Percentiles rank a stretch among this genome's conserved stretches.
These are phyloP conservation scores for Hortiboletus flavorubellus DNA, from an alignment of 768 basidiomycete species.

Conservation along the genomic window DNA sequence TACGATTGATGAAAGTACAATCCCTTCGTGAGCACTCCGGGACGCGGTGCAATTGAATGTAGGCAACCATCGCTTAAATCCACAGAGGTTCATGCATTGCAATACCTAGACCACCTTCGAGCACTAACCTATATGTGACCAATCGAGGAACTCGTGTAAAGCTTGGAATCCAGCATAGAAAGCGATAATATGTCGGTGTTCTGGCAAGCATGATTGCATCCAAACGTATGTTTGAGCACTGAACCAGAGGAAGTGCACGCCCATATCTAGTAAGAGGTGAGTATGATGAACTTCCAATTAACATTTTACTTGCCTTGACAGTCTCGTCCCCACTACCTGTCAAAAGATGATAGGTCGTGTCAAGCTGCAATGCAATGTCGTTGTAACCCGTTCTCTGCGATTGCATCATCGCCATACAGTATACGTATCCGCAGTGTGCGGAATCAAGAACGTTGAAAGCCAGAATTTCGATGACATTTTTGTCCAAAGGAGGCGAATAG, in stretches of 20 bases:
- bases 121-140: constrained; percentile 62
- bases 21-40: constrained; percentile 80
- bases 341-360: constrained; percentile 49
- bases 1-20: constrained; percentile 76
- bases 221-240: constrained; percentile 58
- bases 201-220: constrained; percentile 53
- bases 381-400: constrained; percentile 38
- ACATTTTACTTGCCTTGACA: constrained; percentile 58
- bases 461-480: constrained; percentile 49
- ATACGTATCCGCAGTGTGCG: constrained; percentile 94
- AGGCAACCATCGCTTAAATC: constrained; percentile 67
- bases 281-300: neutral
- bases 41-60: constrained; percentile 82
- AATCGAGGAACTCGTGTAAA: constrained; percentile 66
- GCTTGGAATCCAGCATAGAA: constrained; percentile 60
- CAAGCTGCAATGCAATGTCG: constrained; percentile 21
- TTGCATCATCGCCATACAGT: constrained; percentile 64
- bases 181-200: constrained; percentile 80
- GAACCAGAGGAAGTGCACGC: constrained; percentile 46
- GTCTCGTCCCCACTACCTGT: constrained; percentile 91
- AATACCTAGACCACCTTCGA: neutral
- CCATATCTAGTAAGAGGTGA: constrained; percentile 55
- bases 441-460: constrained; percentile 74
- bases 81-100: neutral
- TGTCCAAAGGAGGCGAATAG: constrained; percentile 31